These are phyloP conservation scores for Lecanicillium sp. DNA, from an alignment of 2,329 filamentous ascomycete species.

Conservation along the genomic window DNA sequence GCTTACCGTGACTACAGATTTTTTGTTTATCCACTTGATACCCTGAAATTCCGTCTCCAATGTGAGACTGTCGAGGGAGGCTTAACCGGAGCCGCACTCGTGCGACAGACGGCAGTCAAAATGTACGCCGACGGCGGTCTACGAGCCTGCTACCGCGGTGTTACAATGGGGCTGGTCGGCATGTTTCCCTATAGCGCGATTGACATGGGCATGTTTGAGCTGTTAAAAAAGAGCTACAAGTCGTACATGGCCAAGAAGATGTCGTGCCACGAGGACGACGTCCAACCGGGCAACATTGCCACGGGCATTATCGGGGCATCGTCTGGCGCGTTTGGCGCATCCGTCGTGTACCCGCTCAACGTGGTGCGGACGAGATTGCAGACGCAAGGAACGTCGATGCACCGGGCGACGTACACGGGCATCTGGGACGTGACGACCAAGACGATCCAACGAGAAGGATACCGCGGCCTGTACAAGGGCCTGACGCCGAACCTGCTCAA, in stretches of 20 bases:
- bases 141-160: slow-evolving; percentile 76
- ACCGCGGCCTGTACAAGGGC: slow-evolving; percentile 86
- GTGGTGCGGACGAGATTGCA: slow-evolving; percentile 86
- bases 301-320: slow-evolving; percentile 86
- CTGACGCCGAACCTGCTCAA: slow-evolving; percentile 93
- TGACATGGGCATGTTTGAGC: slow-evolving; percentile 91
- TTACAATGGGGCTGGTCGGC: slow-evolving; percentile 87
- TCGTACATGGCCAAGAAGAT: slow-evolving; percentile 59
- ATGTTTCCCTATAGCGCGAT: slow-evolving; percentile 99
- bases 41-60: slow-evolving; percentile 76
- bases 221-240: slow-evolving; percentile 71
- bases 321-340: slow-evolving; percentile 85
- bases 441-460: slow-evolving; percentile 76
- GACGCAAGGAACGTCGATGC: slow-evolving; percentile 88
- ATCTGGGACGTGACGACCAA: slow-evolving; percentile 82
- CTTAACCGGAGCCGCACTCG: slow-evolving; percentile 72
- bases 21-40: slow-evolving; percentile 90
- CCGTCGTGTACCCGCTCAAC: slow-evolving; percentile 92
- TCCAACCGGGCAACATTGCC: slow-evolving; percentile 70
- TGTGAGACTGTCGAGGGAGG: slow-evolving; percentile 88
- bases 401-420: slow-evolving; percentile 82
- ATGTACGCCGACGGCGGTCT: slow-evolving; percentile 76
- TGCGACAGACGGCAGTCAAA: slow-evolving; percentile 73
- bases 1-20: slow-evolving; percentile 45
- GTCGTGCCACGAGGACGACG: slow-evolving; percentile 75